Evolutionary conservation across 805 yeast genomes (phyloP).

Genomic region (Candida lessepsii): DNA sequence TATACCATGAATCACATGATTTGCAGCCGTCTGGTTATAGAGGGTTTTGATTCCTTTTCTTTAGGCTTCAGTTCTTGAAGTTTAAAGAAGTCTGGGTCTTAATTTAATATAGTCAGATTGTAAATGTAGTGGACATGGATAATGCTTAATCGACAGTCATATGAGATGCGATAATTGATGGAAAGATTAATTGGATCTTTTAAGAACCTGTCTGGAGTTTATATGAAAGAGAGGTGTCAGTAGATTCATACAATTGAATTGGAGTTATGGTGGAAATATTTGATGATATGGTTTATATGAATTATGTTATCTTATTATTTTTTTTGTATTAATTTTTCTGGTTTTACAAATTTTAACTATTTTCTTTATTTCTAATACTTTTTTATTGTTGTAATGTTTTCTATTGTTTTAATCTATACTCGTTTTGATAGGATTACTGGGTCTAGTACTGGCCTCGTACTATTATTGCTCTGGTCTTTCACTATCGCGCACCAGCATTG

Average conservation of each 20-base stretch:
- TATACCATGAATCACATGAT: constrained; percentile 4
- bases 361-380: too few relatives aligned
- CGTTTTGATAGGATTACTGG: too few relatives aligned
- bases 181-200: constrained; percentile 40
- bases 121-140: neutral
- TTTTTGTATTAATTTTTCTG: neutral
- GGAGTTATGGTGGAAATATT: constrained; percentile 8
- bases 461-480: too few relatives aligned
- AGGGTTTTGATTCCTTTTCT: constrained; percentile 9
- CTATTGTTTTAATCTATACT: too few relatives aligned
- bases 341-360: neutral
- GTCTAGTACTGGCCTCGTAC: too few relatives aligned
- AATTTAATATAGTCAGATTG: neutral
- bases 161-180: constrained; percentile 46
- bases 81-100: constrained; percentile 3
- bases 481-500: too few relatives aligned
- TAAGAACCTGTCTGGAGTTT: constrained; percentile 53
- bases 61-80: constrained; percentile 31
- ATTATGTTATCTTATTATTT: neutral
- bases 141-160: neutral
- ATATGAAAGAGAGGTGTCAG: constrained; percentile 55
- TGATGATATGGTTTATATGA: too few relatives aligned
- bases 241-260: constrained; percentile 32
- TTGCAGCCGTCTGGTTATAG: neutral
- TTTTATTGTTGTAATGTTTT: too few relatives aligned